Conservation (phyloP, 805 yeast species). For the Metschnikowia cubensis region DNA sequence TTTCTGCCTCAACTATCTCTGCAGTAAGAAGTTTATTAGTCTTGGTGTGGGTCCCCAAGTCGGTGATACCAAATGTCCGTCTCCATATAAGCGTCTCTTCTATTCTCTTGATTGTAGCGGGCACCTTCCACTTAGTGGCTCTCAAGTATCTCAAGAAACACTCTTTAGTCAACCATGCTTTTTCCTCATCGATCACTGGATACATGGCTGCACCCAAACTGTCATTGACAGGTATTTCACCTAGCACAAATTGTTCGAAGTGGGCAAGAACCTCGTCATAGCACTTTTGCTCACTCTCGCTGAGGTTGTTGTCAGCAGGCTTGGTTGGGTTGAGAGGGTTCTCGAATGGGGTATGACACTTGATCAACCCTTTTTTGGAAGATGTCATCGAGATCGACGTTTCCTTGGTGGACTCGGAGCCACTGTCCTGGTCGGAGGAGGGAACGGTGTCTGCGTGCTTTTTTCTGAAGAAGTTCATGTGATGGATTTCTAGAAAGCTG, state of each 20-base stretch:
- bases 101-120: conserved; percentile 41
- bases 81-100: conserved; percentile 52
- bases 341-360: conserved; percentile 38
- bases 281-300: conserved; percentile 28
- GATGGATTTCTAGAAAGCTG: neutral
- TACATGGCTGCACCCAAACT: conserved; percentile 20
- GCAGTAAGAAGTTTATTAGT: conserved; percentile 32
- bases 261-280: conserved; percentile 28
- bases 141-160: conserved; percentile 49
- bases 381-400: conserved; percentile 11
- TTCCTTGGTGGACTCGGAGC: conserved; percentile 15
- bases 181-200: conserved; percentile 31
- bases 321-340: conserved; percentile 33
- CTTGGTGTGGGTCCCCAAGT: conserved; percentile 26
- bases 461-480: conserved; percentile 14
- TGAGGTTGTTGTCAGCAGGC: conserved; percentile 28
- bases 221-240: conserved; percentile 31
- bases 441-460: conserved; percentile 7
- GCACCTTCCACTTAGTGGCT: conserved; percentile 49
- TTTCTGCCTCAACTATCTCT: conserved; percentile 44
- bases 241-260: conserved; percentile 24
- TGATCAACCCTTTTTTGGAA: conserved; percentile 24
- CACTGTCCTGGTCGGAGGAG: conserved; percentile 12
- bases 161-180: conserved; percentile 48
- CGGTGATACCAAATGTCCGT: conserved; percentile 47